A percentile compares a stretch with the other conserved stretches of the same genome.
These are phyloP conservation scores for Penicillium herquei DNA, from an alignment of 495 filamentous ascomycete species.

Conservation along the genomic window DNA sequence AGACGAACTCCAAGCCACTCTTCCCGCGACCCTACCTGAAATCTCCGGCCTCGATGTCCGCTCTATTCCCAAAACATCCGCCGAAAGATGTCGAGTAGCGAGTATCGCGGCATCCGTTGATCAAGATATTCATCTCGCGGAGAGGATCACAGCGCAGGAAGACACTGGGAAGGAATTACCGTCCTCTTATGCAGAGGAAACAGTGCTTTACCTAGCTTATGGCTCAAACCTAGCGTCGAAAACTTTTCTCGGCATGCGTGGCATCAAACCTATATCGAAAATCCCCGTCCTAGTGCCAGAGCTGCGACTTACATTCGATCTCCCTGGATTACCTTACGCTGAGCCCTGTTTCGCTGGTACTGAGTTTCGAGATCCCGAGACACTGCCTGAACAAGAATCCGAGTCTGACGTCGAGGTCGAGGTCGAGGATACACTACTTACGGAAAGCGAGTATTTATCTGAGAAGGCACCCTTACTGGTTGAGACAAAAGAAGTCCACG, in stretches of 20 bases:
- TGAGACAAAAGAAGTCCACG: conserved; percentile 6
- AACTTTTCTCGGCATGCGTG: conserved; percentile 72
- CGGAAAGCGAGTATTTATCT: conserved; percentile 12
- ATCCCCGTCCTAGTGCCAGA: conserved; percentile 77
- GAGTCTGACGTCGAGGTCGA: conserved; percentile 5
- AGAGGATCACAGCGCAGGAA: conserved; percentile 19
- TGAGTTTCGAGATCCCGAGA: conserved; percentile 47
- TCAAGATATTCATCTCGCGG: conserved; percentile 24
- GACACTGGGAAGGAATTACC: conserved; percentile 5
- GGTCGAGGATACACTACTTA: conserved; percentile 10
- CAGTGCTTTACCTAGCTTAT: conserved; percentile 90
- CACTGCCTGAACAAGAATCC: conserved; percentile 13
- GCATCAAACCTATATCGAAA: conserved; percentile 74
- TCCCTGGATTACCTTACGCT: conserved; percentile 78
- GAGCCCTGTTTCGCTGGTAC: conserved; percentile 95
- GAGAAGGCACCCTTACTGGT: conserved; percentile 35
- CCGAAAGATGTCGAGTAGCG: conserved; percentile 20
- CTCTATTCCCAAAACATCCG: conserved; percentile 18
- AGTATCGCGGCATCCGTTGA: conserved; percentile 20
- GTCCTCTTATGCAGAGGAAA: background rate
- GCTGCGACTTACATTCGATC: conserved; percentile 76
- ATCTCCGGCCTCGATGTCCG: conserved; percentile 5
- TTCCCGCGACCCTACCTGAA: conserved; percentile 1
- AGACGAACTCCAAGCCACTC: conserved; percentile 10
- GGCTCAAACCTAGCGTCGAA: conserved; percentile 81